These are phyloP conservation scores for Pachyrhizus erosus DNA, from an alignment of 306 rosid species.

Conservation along the genomic window DNA sequence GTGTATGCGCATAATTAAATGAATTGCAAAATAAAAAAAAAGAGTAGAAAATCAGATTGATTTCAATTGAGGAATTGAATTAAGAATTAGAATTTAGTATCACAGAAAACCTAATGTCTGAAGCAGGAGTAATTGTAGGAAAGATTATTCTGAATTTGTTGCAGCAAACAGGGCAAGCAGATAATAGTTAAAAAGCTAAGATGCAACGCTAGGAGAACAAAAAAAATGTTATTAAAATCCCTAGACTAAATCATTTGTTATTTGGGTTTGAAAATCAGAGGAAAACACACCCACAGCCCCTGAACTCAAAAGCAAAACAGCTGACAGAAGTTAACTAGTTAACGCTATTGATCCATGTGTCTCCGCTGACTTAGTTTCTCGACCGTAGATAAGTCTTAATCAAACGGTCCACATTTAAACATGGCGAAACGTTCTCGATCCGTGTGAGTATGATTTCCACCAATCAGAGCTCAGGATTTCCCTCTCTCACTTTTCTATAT, in stretches of 20 bases:
- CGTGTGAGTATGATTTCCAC: constrained; percentile 48
- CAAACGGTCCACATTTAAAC: constrained; percentile 68
- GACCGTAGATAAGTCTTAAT: constrained; percentile 61
- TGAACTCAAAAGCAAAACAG: neutral
- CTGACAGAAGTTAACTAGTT: neutral
- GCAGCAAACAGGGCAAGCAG: neutral
- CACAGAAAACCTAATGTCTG: constrained; percentile 48
- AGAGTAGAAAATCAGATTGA: neutral
- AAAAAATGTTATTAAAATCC: constrained; percentile 17
- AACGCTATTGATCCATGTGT: constrained; percentile 33
- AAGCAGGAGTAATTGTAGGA: constrained; percentile 41
- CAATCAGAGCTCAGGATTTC: constrained; percentile 59
- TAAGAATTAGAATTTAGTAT: neutral
- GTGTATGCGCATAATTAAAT: neutral
- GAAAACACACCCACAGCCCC: constrained; percentile 57
- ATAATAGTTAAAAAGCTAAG: constrained; percentile 51
- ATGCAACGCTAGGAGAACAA: constrained; percentile 37
- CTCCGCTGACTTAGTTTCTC: neutral
- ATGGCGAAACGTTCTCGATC: constrained; percentile 46
- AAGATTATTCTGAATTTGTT: constrained; percentile 24
- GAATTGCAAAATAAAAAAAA: neutral
- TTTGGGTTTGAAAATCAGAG: constrained; percentile 40
- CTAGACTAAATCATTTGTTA: constrained; percentile 19
- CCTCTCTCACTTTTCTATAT: constrained; percentile 40
- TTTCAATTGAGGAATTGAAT: constrained; percentile 41